Conservation (phyloP, 2,329 filamentous ascomycete species). For the Talaromyces sp. region DNA sequence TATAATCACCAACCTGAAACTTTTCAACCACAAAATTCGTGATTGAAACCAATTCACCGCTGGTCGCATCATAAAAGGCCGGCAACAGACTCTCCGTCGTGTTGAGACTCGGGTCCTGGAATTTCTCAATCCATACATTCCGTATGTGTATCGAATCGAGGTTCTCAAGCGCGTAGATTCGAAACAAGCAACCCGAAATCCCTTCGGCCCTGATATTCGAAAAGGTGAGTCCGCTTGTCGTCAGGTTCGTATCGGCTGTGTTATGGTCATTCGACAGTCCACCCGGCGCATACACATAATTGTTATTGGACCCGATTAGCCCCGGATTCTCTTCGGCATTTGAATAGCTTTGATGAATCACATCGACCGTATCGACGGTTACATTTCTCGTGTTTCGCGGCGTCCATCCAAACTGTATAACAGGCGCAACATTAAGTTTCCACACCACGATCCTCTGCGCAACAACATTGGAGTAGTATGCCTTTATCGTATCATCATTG, state of each 20-base stretch:
- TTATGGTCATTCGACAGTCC: background rate
- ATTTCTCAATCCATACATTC: background rate
- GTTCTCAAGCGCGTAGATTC: too few species aligned
- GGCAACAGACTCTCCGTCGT: background rate
- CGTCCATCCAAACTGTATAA: background rate
- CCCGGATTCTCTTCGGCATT: background rate
- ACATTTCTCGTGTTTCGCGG: background rate
- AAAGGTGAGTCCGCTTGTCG: background rate
- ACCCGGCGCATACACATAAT: background rate
- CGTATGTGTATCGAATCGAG: too few species aligned
- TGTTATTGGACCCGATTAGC: background rate
- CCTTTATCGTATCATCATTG: background rate
- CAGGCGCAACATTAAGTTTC: background rate
- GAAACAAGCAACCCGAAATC: background rate
- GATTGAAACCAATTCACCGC: background rate
- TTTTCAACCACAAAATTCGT: background rate
- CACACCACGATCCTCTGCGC: background rate
- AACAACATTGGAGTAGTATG: background rate
- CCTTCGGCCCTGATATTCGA: background rate
- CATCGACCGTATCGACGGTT: background rate
- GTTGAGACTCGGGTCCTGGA: background rate
- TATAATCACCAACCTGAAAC: background rate
- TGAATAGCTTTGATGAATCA: background rate
- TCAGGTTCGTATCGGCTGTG: background rate
- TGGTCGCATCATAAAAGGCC: background rate